Evolutionary conservation across 768 basidiomycete genomes (phyloP).

Genomic region (Fomitopsis pulvina): DNA sequence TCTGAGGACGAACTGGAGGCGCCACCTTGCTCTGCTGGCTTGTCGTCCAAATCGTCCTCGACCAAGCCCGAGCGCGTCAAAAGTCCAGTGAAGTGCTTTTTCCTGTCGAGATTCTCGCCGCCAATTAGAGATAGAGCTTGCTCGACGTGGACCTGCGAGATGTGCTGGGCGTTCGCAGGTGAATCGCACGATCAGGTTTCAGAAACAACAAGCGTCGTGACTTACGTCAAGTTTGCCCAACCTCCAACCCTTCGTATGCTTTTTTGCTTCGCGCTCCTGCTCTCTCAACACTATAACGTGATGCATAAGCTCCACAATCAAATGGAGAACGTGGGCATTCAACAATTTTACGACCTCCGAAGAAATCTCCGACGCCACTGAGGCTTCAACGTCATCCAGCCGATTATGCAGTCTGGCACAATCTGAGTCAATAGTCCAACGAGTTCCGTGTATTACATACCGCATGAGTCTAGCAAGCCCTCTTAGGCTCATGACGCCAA

Average conservation of each 20-base stretch:
- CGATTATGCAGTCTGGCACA: constrained; percentile 23
- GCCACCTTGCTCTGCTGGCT: constrained; percentile 5
- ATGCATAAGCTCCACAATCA: constrained; percentile 44
- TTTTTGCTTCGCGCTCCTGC: constrained; percentile 52
- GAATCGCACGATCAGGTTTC: neutral
- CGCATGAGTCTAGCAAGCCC: constrained; percentile 33
- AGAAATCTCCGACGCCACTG: constrained; percentile 33
- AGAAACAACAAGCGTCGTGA: constrained; percentile 13
- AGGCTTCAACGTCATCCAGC: constrained; percentile 22
- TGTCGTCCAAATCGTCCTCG: constrained; percentile 8
- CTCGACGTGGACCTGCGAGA: constrained; percentile 38
- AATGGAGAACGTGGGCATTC: constrained; percentile 39
- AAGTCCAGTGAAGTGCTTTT: constrained; percentile 34
- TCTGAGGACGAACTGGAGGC: neutral
- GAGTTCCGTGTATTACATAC: constrained; percentile 24
- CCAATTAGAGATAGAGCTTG: constrained; percentile 46
- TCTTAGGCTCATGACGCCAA: constrained; percentile 44
- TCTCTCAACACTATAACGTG: constrained; percentile 49
- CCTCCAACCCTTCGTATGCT: constrained; percentile 55
- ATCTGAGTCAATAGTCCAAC: neutral
- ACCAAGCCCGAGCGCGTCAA: constrained; percentile 11
- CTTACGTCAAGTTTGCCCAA: constrained; percentile 35
- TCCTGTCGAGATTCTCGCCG: constrained; percentile 28
- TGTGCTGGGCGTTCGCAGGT: constrained; percentile 16
- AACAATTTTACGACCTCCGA: constrained; percentile 41